These are phyloP conservation scores for Triangularia verruculosa DNA, from an alignment of 2,329 filamentous ascomycete genomes.

Conservation along the genomic window DNA sequence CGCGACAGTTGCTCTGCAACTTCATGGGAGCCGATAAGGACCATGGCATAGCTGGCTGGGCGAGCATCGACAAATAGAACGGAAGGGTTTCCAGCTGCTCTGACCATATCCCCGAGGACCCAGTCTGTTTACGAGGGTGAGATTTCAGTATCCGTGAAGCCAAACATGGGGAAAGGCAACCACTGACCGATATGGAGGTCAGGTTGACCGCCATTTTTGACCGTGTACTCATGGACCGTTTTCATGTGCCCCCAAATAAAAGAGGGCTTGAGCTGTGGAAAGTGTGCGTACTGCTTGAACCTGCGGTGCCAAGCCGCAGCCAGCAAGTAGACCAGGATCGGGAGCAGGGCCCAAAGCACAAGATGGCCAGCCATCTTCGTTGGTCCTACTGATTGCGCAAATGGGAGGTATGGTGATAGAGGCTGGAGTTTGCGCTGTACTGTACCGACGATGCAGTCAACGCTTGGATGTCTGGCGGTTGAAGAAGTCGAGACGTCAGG, in stretches of 20 bases:
- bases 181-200: constrained; percentile 21
- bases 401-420: too few relatives aligned
- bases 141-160: neutral
- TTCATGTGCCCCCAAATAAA: constrained; percentile 28
- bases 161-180: neutral
- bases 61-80: constrained; percentile 37
- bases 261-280: constrained; percentile 27
- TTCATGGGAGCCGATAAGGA: constrained; percentile 33
- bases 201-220: neutral
- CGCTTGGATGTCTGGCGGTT: too few relatives aligned
- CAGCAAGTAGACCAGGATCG: constrained; percentile 19
- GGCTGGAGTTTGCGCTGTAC: too few relatives aligned
- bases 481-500: neutral
- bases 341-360: constrained; percentile 16
- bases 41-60: constrained; percentile 34
- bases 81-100: constrained; percentile 33
- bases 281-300: constrained; percentile 25
- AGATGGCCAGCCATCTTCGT: constrained; percentile 16
- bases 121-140: constrained; percentile 22
- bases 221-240: constrained; percentile 18
- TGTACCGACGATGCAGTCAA: neutral
- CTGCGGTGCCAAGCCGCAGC: constrained; percentile 19
- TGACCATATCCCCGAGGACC: constrained; percentile 30
- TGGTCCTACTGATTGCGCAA: neutral
- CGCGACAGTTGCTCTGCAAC: constrained; percentile 39